Base-by-base conservation (phyloP, 192 early-diverging fungal genomes). In the Diversispora eburnea region DNA sequence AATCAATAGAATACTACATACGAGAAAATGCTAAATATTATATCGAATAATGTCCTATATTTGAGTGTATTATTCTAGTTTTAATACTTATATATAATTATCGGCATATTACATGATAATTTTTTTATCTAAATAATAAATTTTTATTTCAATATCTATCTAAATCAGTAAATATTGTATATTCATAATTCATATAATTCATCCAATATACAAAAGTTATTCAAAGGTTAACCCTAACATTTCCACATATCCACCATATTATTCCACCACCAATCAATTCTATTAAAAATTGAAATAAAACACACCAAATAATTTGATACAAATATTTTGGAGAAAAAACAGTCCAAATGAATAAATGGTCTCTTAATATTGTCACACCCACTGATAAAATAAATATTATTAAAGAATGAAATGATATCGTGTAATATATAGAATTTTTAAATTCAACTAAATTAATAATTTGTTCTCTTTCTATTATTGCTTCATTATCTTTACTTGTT, bases 281-380 rank as follows among this genome's bases (percentile, higher is more conserved):
- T 0, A 82, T 54, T 1, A 75, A 39, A 33, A 77, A 77, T 67
- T 83, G 82, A 63, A 76, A 81, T 0, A 84, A 55, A 1, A 77
- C 78, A 9, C 83, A 84, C 91, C 91, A 93, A 15, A 84, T 85
- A 17, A 89, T 80, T 75, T 91, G 90, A 75, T 90, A 93, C 62
- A 93, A 80, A 48, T 89, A 91, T 60, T 90, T 90, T 42, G 91
- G 91, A 63, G 91, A 93, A 74, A 93, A 93, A 6, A 93, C 91
- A 0, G 91, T 91, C 90, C 90, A 93, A 57, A 93, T 89, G 76
- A 93, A 93, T 46, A 91, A 76, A 61, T 93, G 91, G 19, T 87
- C 82, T 17, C 90, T 80, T 62, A 89, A 77, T 13, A 87, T 66
- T 8, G 87, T 87, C 6, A 91, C 89, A 3, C 88, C 86, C 3